phyloP scores from a whole-genome alignment of 441 rosid species.

The Hura crepitans region DNA sequence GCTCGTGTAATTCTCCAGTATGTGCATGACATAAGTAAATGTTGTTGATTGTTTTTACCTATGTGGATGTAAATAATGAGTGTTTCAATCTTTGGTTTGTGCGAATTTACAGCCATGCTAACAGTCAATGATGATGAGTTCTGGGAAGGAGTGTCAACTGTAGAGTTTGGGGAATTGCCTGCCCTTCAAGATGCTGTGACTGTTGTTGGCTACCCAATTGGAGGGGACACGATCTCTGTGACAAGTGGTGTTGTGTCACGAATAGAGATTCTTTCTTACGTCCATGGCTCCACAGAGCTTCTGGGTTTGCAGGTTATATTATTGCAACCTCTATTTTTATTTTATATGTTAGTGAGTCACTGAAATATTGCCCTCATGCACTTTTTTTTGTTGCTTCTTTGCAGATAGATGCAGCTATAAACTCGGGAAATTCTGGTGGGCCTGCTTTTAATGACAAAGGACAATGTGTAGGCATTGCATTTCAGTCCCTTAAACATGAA shows the following conservation, averaged over 20 bases:
- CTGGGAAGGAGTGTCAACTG: conserved; percentile 83
- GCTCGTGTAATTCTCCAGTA: background rate
- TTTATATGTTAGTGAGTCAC: background rate
- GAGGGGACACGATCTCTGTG: conserved; percentile 93
- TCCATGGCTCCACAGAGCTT: conserved; percentile 83
- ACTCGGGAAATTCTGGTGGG: conserved; percentile 93
- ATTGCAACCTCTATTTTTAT: conserved; percentile 6
- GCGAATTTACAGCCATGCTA: conserved; percentile 61
- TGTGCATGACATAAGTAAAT: background rate
- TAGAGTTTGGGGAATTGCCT: conserved; percentile 87
- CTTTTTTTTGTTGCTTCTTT: conserved; percentile 20
- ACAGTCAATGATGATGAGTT: conserved; percentile 82
- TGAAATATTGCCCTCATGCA: background rate
- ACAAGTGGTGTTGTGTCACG: conserved; percentile 96
- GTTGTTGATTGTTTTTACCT: background rate
- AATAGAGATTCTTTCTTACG: conserved; percentile 80
- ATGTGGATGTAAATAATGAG: background rate
- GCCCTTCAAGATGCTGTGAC: conserved; percentile 96
- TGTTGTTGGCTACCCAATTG: conserved; percentile 93
- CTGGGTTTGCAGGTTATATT: conserved; percentile 69
- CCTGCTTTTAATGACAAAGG: conserved; percentile 94
- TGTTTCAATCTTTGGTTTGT: background rate
- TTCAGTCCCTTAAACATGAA: conserved; percentile 90
- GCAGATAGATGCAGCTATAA: conserved; percentile 97
- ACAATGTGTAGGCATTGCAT: conserved; percentile 88